Evolutionary conservation across 192 early-diverging fungal species (phyloP).

Genomic region (Linnemannia schmuckeri): DNA sequence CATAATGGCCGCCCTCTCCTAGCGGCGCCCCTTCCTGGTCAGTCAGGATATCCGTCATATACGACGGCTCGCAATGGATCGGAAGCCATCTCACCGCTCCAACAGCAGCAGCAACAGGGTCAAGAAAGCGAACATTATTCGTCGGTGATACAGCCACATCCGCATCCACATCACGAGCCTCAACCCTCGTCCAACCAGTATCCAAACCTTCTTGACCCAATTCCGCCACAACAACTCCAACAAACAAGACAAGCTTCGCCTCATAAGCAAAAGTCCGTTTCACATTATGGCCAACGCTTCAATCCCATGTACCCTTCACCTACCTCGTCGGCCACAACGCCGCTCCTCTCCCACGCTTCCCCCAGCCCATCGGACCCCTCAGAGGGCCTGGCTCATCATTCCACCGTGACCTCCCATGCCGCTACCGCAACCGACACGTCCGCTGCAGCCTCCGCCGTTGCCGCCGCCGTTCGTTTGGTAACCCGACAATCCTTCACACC

Average conservation of each 20-base stretch:
- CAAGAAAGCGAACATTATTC: slow-evolving; percentile 13
- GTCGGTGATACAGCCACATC: slow-evolving; percentile 5
- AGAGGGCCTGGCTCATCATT: slow-evolving; percentile 24
- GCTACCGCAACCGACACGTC: slow-evolving; percentile 5
- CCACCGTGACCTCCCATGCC: slow-evolving; percentile 15
- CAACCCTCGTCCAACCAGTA: slow-evolving; percentile 1
- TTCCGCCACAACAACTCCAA: slow-evolving; percentile 22
- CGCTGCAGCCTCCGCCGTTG: slow-evolving; percentile 11
- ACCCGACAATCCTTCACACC: slow-evolving; percentile 25
- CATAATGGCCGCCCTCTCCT: slow-evolving; percentile 8
- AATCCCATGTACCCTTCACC: slow-evolving; percentile 53
- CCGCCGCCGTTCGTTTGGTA: slow-evolving; percentile 6
- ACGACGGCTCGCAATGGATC: background rate
- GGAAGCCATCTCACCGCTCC: background rate
- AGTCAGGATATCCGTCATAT: background rate
- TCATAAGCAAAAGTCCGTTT: slow-evolving; percentile 38
- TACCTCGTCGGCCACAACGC: slow-evolving; percentile 36
- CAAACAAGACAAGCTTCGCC: slow-evolving; percentile 17
- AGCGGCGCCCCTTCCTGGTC: background rate
- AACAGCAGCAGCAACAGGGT: slow-evolving; percentile 16
- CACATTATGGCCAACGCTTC: slow-evolving; percentile 44
- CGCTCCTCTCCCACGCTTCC: slow-evolving; percentile 34
- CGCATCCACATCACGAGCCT: slow-evolving; percentile 6
- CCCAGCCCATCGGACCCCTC: slow-evolving; percentile 19
- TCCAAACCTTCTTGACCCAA: slow-evolving; percentile 24